Evolutionary conservation across 352 stramenopile species (phyloP), one percentile per base, ranked within the genome.

Genomic region (Globisporangium sylvaticum): DNA sequence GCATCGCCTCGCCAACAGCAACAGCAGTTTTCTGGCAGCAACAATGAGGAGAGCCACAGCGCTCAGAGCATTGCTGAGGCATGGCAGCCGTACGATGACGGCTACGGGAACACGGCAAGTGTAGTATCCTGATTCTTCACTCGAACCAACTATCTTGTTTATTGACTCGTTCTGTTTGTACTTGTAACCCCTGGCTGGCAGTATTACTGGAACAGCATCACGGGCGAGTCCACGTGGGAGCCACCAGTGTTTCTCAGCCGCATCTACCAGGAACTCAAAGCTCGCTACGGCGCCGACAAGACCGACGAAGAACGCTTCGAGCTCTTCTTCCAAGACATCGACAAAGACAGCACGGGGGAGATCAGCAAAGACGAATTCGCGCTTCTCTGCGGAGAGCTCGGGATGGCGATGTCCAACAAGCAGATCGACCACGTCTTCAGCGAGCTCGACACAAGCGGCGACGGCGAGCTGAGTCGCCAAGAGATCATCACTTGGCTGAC

Each of bases 121-220:
- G 48, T 24, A 61, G 55, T 44, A 4, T 12, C 15, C 56, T 12
- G 39, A 22, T 55, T 59, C 54, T 62, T 24, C 27, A 31, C 34
- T n/a, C 52, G 46, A 22, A 32, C 57, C 29, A 39, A 25, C n/a
- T 7, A 44, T 18, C 9, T 53, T 32, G 20, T 14, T 20, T 62
- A 29, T 39, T 64, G 42, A 55, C 25, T 39, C 20, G 18, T 62
- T 7, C 37, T 42, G 6, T 15, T 4, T 18, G 20, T 15, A 32
- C 6, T 32, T 20, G 24, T n/a, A 25, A 37, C 32, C 12, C 24
- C 15, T 48, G 6, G 24, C 18, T 18, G 20, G 50, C 61, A 91
- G 83, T 90, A 89, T 29, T 92, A 85, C 64, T 92, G 80, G 80
- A 92, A 92, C 67, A 81, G 72, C 37, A 39, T 70, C n/a, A 89